Evolutionary conservation across 805 yeast species (phyloP), one percentile per base, ranked within the genome.

Genomic region (Saccharomycopsis amapae): DNA sequence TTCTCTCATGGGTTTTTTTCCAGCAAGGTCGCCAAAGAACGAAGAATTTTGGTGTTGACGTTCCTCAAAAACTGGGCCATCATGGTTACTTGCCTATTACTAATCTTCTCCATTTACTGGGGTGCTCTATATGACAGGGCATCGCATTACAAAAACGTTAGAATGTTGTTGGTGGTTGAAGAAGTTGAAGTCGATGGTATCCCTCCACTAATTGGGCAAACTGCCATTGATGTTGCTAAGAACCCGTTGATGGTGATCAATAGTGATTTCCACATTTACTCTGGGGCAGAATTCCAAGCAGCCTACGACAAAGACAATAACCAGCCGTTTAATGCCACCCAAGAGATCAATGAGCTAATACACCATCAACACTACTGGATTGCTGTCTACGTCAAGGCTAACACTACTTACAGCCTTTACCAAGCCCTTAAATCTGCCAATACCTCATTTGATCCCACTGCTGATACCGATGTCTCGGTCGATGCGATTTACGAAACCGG

Each of bases 331-430:
- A 42, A 57, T 1, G 38, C 42, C 3, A 50, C 44, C 39, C 66
- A 66, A 12, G 72, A 72, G 51, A 58, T 77, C 15, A 35, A 55
- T 18, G 49, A 67, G 17, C 62, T 63, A 38, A 68, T 81, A 3
- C 75, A 72, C 51, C 72, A 69, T 46, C 76, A 78, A 57, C 53
- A 68, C 5, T 78, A 71, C 54, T 81, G 86, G 86, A 73, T 69
- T 5, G 73, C 78, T 1, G 62, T 78, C 30, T 73, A 75, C 49
- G 72, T 81, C 23, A 58, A 61, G 18, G 58, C 64, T 4, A 68
- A 73, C 54, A 75, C 82, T 1, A 64, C 76, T 2, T 54, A 49
- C 20, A 40, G 48, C 28, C 53, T 54, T 15, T 55, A 44, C 37
- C 25, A 46, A 2, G 62, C 62, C 0, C 36, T 59, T 6, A 24